Evolutionary conservation across 371 early-diverging fungal genomes (phyloP).

Genomic region (Mucor indicus): DNA sequence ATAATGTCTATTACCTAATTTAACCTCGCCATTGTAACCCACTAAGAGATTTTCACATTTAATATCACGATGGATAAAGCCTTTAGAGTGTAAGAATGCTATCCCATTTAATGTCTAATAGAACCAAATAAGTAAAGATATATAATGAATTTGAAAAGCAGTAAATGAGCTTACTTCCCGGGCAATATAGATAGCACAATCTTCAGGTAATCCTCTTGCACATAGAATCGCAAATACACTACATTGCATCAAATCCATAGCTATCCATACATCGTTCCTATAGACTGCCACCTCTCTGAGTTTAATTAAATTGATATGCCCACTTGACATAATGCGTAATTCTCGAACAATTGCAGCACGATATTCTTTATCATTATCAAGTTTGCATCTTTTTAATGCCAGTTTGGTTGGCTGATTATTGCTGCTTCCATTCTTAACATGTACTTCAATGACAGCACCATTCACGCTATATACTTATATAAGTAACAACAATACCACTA

Average conservation of each 20-base stretch:
- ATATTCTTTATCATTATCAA: slow-evolving; percentile 39
- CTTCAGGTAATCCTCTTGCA: slow-evolving; percentile 38
- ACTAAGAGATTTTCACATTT: slow-evolving; percentile 50
- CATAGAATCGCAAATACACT: slow-evolving; percentile 47
- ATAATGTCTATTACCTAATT: slow-evolving; percentile 26
- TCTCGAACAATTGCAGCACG: slow-evolving; percentile 45
- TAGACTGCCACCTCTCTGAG: slow-evolving; percentile 36
- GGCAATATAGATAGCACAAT: slow-evolving; percentile 37
- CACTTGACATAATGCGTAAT: slow-evolving; percentile 44
- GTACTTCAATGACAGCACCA: slow-evolving; percentile 25
- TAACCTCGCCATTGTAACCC: slow-evolving; percentile 41
- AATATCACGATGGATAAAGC: slow-evolving; percentile 48
- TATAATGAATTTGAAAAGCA: neutral
- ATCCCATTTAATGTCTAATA: slow-evolving; percentile 36
- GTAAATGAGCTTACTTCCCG: slow-evolving; percentile 23
- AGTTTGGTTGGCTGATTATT: slow-evolving; percentile 7
- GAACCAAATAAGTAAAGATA: neutral
- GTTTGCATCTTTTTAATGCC: slow-evolving; percentile 44
- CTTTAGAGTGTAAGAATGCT: slow-evolving; percentile 36
- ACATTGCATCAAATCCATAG: slow-evolving; percentile 51
- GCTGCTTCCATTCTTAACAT: slow-evolving; percentile 3
- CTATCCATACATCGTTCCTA: slow-evolving; percentile 45
- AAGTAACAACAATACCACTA: neutral
- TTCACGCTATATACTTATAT: slow-evolving; percentile 17
- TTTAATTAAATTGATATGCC: slow-evolving; percentile 41